Base-by-base conservation (phyloP, 352 stramenopile species). In the Aphanomyces cochlioides region DNA sequence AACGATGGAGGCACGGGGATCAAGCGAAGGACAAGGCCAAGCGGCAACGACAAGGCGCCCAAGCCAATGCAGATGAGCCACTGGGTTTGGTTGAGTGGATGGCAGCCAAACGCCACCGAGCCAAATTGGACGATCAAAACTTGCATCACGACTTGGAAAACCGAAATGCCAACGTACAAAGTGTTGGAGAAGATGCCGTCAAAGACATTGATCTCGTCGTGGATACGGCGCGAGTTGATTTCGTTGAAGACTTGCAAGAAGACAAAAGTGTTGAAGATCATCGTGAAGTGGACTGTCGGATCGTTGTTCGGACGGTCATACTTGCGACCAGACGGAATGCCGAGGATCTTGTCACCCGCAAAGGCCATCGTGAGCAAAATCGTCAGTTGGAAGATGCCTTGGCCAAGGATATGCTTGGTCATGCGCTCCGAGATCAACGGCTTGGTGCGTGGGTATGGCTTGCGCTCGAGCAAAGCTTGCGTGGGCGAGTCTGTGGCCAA, bases 191-290 rank as follows among this genome's bases (percentile, higher is more conserved):
- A 79, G 50, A 99, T 90, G 45, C 92, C 92, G 8, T 75, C 73
- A 71, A 99, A 98, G 39, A 98, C 91, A 77, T 98, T 98, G 77
- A 92, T 96, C 64, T 96, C 83, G 77, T 98, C 89, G 75, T 97
- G 89, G 75, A 98, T 97, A 74, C 85, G 83, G 60, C 79, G 79
- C 36, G 69, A 71, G 71, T 90, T 90, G 34, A 90, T 73, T 69
- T 90, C 78, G 73, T 90, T 90, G 75, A 90, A 98, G 15, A 98
- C 84, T 81, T 98, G 92, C 47, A 90, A 86, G 79, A 97, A 97
- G 15, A 98, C 95, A 78, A 99, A 99, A 41, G 90, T 90, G 80
- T 98, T 98, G 83, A 98, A 99, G 69, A 98, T 75, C 53, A 98
- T 89, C 39, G 95, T 98, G 78, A 96, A 97, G 84, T 99, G 96